Evolutionary conservation across 192 early-diverging fungal genomes (phyloP).

Genomic region (Entomortierella parvispora): DNA sequence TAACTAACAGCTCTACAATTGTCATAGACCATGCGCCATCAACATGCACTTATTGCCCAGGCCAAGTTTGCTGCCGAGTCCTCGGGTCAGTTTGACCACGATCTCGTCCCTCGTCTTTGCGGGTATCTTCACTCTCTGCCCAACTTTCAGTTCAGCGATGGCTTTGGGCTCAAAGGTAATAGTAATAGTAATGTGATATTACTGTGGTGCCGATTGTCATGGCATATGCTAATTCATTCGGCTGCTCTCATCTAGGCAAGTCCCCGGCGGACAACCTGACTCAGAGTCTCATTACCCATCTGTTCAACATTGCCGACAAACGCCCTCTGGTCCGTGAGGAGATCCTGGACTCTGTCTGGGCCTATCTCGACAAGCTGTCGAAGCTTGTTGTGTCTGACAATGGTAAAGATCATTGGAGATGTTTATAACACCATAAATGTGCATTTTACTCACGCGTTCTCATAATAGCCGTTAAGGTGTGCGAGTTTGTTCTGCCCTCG

Average conservation of each 20-base stretch:
- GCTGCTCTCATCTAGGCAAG: too few species aligned
- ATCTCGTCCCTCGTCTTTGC: conserved; percentile 36
- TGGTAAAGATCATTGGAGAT: conserved; percentile 17
- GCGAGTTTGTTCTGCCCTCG: conserved; percentile 66
- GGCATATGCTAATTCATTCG: too few species aligned
- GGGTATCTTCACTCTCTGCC: conserved; percentile 35
- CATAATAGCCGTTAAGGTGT: conserved; percentile 46
- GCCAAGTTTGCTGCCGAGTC: conserved; percentile 49
- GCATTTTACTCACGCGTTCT: not conserved
- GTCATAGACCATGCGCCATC: conserved; percentile 50
- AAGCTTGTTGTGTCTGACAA: conserved; percentile 19
- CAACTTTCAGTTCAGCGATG: conserved; percentile 34
- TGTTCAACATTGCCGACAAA: conserved; percentile 46
- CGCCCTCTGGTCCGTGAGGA: conserved; percentile 30
- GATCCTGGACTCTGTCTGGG: conserved; percentile 42
- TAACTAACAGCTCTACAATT: not conserved
- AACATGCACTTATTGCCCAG: conserved; percentile 43
- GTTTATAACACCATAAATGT: not conserved
- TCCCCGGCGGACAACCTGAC: conserved; percentile 46
- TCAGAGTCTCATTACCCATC: conserved; percentile 26
- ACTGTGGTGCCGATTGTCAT: too few species aligned
- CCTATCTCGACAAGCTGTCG: conserved; percentile 36
- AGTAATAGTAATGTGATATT: not conserved
- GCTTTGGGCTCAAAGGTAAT: conserved; percentile 29
- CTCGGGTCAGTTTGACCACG: conserved; percentile 42